Conservation (phyloP, 192 early-diverging fungal genomes). For the Backusella luteola region DNA sequence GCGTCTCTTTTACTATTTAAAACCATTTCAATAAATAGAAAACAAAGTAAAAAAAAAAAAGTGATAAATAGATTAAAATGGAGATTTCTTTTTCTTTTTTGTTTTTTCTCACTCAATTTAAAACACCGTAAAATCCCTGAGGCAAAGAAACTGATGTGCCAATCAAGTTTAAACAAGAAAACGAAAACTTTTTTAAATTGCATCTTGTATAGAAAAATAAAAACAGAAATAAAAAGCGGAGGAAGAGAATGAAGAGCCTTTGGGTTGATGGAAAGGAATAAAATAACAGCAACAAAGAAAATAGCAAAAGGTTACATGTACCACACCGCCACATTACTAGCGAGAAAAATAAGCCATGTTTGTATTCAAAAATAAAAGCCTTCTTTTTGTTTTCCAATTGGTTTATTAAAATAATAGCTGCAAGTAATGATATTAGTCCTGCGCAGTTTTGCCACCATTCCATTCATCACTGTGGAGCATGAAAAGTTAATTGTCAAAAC, state of each 20-base stretch:
- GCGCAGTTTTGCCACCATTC: too few species aligned
- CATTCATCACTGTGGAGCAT: too few species aligned
- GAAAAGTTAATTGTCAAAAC: too few species aligned
- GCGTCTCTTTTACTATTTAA: not conserved
- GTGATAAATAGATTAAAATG: not conserved
- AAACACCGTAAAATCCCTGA: not conserved
- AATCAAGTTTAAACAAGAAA: not conserved
- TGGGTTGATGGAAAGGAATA: too few species aligned
- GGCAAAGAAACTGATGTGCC: not conserved
- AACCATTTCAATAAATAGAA: not conserved
- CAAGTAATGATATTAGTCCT: too few species aligned
- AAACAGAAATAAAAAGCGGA: too few species aligned
- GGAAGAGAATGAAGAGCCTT: too few species aligned
- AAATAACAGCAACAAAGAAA: too few species aligned
- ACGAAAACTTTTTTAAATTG: not conserved
- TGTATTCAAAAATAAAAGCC: not conserved
- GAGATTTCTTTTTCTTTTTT: not conserved
- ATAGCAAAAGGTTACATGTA: not conserved
- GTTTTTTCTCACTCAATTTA: conserved; percentile 1
- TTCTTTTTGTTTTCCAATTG: too few species aligned
- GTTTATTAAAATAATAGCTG: too few species aligned
- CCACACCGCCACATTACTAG: not conserved
- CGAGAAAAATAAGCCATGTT: not conserved
- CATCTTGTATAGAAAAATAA: too few species aligned
- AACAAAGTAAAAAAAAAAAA: not conserved